Conservation (phyloP, 805 yeast genomes). For the Jamesozyma rosinii region DNA sequence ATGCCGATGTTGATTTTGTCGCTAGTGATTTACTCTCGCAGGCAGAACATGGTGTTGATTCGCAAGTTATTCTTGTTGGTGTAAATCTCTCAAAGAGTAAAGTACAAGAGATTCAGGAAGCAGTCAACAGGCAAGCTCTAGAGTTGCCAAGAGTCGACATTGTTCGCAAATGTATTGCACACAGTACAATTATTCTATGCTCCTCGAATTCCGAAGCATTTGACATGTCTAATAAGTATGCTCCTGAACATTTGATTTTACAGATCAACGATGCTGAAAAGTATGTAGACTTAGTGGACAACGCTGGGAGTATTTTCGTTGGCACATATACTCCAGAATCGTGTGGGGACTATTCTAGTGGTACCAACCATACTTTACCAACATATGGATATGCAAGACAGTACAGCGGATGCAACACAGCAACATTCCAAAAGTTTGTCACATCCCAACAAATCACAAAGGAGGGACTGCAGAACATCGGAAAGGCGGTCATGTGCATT, state of each 20-base stretch:
- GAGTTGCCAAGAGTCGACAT: constrained; percentile 86
- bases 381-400: constrained; percentile 97
- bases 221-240: constrained; percentile 79
- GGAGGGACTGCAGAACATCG: constrained; percentile 78
- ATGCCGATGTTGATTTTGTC: constrained; percentile 89
- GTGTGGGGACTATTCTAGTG: constrained; percentile 96
- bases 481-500: constrained; percentile 91
- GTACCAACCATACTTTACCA: constrained; percentile 97
- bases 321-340: constrained; percentile 96
- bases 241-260: constrained; percentile 94
- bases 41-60: constrained; percentile 98
- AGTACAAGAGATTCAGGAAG: constrained; percentile 63
- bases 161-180: constrained; percentile 83
- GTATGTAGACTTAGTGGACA: constrained; percentile 64
- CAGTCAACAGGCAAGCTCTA: constrained; percentile 75
- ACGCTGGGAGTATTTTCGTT: constrained; percentile 95
- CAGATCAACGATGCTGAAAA: constrained; percentile 73
- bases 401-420: constrained; percentile 94
- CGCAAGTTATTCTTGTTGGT: constrained; percentile 89
- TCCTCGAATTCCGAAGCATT: constrained; percentile 70
- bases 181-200: constrained; percentile 74
- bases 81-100: constrained; percentile 56
- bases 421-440: constrained; percentile 89
- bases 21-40: constrained; percentile 95
- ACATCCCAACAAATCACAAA: constrained; percentile 87